Conservation (phyloP, 2,329 filamentous ascomycete genomes). For the Fusarium sp. region DNA sequence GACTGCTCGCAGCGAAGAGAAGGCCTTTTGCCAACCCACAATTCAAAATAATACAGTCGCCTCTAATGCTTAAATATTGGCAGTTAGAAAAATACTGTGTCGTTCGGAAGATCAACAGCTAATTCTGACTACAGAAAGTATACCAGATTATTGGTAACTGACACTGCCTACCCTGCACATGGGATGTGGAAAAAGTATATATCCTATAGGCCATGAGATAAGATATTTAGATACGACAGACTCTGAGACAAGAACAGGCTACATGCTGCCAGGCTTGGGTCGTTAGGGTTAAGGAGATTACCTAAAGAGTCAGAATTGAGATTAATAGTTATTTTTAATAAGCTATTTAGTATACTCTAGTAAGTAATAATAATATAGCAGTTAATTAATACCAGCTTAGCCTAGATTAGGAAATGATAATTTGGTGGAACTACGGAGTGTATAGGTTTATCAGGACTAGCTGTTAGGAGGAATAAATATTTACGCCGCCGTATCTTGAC, state of each 20-base stretch:
- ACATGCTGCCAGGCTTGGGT: neutral
- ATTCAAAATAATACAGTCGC: too few species aligned
- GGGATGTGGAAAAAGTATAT: too few species aligned
- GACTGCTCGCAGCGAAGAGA: too few species aligned
- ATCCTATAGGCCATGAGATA: too few species aligned
- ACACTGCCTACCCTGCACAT: too few species aligned
- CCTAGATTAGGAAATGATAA: neutral
- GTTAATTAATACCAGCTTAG: fast-evolving
- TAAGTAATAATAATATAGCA: neutral
- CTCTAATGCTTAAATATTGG: too few species aligned
- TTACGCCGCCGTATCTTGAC: fast-evolving
- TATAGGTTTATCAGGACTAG: neutral
- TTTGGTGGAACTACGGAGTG: neutral
- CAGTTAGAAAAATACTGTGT: too few species aligned
- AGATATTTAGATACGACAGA: too few species aligned
- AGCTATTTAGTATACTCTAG: neutral
- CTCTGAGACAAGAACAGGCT: neutral
- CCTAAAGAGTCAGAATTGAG: neutral
- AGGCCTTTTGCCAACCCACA: too few species aligned
- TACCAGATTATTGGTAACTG: too few species aligned
- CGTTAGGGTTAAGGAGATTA: neutral
- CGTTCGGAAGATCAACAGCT: too few species aligned
- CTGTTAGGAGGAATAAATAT: neutral
- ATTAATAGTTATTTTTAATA: neutral
- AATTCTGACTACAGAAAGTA: too few species aligned